Conservation (phyloP, 495 filamentous ascomycete genomes). For the Hypomontagnella monticulosa region DNA sequence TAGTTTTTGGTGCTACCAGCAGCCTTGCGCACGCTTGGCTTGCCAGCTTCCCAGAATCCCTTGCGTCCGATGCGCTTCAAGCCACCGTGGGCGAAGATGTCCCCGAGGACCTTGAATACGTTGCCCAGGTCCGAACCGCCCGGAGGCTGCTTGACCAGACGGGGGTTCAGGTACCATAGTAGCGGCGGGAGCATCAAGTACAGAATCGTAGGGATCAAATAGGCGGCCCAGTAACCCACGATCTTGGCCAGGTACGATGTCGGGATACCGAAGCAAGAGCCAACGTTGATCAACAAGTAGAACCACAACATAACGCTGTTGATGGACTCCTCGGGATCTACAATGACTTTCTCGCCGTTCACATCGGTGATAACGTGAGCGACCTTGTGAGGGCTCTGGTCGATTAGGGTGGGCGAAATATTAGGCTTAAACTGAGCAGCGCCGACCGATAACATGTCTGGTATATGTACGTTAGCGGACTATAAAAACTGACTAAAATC, state of each 20-base stretch:
- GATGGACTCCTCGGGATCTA: conserved; percentile 78
- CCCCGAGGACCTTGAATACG: conserved; percentile 61
- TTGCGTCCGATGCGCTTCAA: conserved; percentile 60
- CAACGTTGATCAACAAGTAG: conserved; percentile 81
- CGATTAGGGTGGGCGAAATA: conserved; percentile 72
- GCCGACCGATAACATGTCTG: conserved; percentile 65
- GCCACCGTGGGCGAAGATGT: conserved; percentile 62
- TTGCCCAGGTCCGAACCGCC: conserved; percentile 63
- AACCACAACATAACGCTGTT: conserved; percentile 73
- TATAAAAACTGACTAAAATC: conserved; percentile 31
- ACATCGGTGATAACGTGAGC: conserved; percentile 69
- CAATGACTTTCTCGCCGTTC: conserved; percentile 77
- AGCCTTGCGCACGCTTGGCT: conserved; percentile 62
- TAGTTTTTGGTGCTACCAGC: conserved; percentile 55
- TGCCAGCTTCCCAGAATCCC: conserved; percentile 68
- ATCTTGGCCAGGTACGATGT: conserved; percentile 56
- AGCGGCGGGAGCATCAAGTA: conserved; percentile 65
- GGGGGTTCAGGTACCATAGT: conserved; percentile 59
- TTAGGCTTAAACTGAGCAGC: conserved; percentile 73
- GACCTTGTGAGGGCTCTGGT: conserved; percentile 69
- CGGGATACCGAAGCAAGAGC: conserved; percentile 66
- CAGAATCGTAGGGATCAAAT: conserved; percentile 70
- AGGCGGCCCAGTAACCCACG: conserved; percentile 77
- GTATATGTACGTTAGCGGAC: conserved; percentile 42
- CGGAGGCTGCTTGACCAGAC: conserved; percentile 59